Base-by-base conservation (phyloP, 139 green algal genomes). In the Ostreobium quekettii region DNA sequence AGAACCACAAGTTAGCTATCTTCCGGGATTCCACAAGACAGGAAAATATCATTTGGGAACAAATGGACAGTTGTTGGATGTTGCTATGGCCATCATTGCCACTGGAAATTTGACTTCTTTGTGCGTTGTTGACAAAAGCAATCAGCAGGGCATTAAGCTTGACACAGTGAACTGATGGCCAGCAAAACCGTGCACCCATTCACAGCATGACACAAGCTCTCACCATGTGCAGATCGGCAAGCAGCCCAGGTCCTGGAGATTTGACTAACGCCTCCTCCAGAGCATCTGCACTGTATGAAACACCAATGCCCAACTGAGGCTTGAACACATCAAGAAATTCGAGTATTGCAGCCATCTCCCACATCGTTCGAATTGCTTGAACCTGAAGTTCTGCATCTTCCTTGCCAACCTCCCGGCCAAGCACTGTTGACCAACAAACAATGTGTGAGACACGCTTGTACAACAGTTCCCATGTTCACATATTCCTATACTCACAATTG, bases 261-360 rank as follows among this genome's bases (percentile, higher is more conserved):
- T 46, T 60, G 0, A 73, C 67, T 1, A 73, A 22, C 0, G 67
- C 67, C 1, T 67, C 56, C 56, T 73, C 67, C 56, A 73, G 56
- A n/a, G n/a, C n/a, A 57, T 73, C 67, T 3, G 47, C 49, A n/a
- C n/a, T n/a, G n/a, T n/a, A n/a, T n/a, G n/a, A n/a, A n/a, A n/a
- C n/a, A n/a, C n/a, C n/a, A n/a, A n/a, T n/a, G n/a, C n/a, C n/a
- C n/a, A n/a, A n/a, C 67, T 67, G 7, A 1, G 67, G 67, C 56
- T 67, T 73, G 29, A 73, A 73, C n/a, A 38, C 33, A 2, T 22
- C 3, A 31, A 73, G 48, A 39, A 73, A 73, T 57, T 73, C 67
- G 36, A 61, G 67, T 57, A 73, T 38, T 2, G 57, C 67, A 35
- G 67, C 67, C 28, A 73, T 38, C 57, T 73, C 67, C 67, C 67